Percentiles rank a stretch among this genome's conserved stretches.
Evolutionary conservation across 805 yeast species (phyloP).

Genomic region (Cyberlindnera japonica): DNA sequence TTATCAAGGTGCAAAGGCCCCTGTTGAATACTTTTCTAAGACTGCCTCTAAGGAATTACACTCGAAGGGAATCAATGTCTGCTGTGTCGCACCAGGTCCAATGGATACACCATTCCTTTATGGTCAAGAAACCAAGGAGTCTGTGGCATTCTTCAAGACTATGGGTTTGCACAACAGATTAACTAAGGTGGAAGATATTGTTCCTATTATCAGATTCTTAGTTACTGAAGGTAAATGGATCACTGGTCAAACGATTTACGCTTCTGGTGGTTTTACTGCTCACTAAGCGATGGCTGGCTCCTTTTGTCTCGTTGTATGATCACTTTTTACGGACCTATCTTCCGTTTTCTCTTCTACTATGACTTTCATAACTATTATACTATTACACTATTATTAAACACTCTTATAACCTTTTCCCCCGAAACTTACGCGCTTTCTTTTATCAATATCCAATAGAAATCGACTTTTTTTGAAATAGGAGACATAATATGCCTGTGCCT

Average conservation of each 20-base stretch:
- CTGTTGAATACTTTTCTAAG: constrained; percentile 51
- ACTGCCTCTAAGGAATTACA: constrained; percentile 53
- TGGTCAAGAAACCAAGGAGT: constrained; percentile 52
- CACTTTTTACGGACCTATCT: no score
- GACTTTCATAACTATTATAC: no score
- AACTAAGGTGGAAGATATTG: constrained; percentile 57
- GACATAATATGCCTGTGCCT: no score
- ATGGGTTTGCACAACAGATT: constrained; percentile 46
- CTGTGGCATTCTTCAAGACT: constrained; percentile 53
- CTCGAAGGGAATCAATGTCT: constrained; percentile 44
- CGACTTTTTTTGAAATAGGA: no score
- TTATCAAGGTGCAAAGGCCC: constrained; percentile 57
- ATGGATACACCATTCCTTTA: constrained; percentile 66
- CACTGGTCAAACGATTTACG: constrained; percentile 65
- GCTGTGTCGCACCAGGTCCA: constrained; percentile 62
- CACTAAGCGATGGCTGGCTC: constrained; percentile 36
- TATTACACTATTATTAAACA: no score
- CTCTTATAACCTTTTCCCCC: no score
- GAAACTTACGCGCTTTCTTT: no score
- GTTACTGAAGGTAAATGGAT: constrained; percentile 67
- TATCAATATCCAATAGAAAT: no score
- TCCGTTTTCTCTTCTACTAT: no score
- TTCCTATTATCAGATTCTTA: constrained; percentile 57
- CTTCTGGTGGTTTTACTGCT: constrained; percentile 65
- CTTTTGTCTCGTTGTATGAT: no score